Percentiles rank a stretch among this genome's conserved stretches.
Conservation (phyloP, 2,329 filamentous ascomycete species). For the Cordyceps militaris region DNA sequence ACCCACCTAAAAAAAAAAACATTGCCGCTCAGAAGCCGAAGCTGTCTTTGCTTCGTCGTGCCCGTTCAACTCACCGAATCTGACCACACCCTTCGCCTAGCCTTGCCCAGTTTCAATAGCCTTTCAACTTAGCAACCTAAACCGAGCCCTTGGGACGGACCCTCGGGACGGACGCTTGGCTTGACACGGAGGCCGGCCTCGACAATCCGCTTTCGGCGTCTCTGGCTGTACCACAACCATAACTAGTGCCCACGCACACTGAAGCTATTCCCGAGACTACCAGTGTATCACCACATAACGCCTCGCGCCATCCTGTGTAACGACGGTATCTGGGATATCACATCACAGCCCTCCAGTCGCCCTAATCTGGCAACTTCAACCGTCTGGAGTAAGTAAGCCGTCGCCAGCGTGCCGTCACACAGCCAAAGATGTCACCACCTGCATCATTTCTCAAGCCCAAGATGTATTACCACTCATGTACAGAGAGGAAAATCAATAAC, state of each 20-base stretch:
- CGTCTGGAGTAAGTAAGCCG: neutral
- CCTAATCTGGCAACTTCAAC: neutral
- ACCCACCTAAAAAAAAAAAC: neutral
- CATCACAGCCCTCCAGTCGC: neutral
- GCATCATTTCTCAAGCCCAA: no score
- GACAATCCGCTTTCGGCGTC: no score
- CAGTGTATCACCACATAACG: neutral
- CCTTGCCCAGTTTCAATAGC: neutral
- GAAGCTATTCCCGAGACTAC: neutral
- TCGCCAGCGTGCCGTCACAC: neutral
- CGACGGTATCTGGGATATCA: neutral
- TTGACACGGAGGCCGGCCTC: no score
- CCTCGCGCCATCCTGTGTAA: neutral
- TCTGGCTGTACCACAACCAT: no score
- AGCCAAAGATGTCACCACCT: no score
- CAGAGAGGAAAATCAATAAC: neutral
- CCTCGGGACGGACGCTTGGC: no score
- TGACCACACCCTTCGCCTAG: neutral
- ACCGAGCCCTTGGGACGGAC: no score
- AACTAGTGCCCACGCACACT: neutral
- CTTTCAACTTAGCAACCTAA: neutral
- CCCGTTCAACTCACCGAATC: neutral
- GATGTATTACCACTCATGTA: neutral
- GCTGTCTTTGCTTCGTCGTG: neutral
- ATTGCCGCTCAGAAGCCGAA: neutral